Percentiles rank a stretch among this genome's conserved stretches.
phyloP scores from a whole-genome alignment of 164 flowering plant genomes.

The Stephania cephalantha region DNA sequence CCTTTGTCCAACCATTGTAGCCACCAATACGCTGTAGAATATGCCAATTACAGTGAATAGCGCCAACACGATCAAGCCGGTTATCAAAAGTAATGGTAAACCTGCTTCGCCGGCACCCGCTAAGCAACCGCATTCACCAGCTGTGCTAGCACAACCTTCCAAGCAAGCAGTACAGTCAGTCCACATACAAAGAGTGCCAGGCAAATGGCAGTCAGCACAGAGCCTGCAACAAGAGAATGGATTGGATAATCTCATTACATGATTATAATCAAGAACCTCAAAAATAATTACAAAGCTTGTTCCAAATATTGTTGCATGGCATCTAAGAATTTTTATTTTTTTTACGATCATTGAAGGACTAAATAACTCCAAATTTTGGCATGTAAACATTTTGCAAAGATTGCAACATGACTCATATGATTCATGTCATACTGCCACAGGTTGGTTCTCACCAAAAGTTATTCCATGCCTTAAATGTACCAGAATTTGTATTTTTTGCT shows the following conservation, averaged over 20 bases:
- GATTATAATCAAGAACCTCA: neutral
- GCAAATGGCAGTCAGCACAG: slow-evolving; percentile 96
- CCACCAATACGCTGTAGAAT: slow-evolving; percentile 94
- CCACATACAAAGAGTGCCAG: slow-evolving; percentile 98
- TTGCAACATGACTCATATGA: neutral
- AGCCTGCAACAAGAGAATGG: slow-evolving; percentile 42
- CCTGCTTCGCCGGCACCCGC: slow-evolving; percentile 99
- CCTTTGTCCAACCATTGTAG: slow-evolving; percentile 98
- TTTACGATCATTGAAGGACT: too few relatives aligned
- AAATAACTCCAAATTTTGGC: neutral
- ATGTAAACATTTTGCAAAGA: neutral
- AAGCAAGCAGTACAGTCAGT: slow-evolving; percentile 91
- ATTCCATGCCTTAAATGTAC: neutral
- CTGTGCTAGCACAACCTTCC: slow-evolving; percentile 82
- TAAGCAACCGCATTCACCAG: slow-evolving; percentile 88
- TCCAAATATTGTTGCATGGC: neutral
- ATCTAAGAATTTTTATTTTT: too few relatives aligned
- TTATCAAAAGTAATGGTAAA: slow-evolving; percentile 67
- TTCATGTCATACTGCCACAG: neutral
- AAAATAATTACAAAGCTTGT: neutral
- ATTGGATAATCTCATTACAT: neutral
- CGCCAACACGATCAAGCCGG: slow-evolving; percentile 81
- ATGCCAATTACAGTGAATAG: slow-evolving; percentile 92
- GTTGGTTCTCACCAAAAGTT: neutral
- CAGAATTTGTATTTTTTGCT: neutral